Percentiles rank a stretch among this genome's conserved stretches.
Evolutionary conservation across 192 early-diverging fungal species (phyloP).

Genomic region (Obelidium mucronatum): DNA sequence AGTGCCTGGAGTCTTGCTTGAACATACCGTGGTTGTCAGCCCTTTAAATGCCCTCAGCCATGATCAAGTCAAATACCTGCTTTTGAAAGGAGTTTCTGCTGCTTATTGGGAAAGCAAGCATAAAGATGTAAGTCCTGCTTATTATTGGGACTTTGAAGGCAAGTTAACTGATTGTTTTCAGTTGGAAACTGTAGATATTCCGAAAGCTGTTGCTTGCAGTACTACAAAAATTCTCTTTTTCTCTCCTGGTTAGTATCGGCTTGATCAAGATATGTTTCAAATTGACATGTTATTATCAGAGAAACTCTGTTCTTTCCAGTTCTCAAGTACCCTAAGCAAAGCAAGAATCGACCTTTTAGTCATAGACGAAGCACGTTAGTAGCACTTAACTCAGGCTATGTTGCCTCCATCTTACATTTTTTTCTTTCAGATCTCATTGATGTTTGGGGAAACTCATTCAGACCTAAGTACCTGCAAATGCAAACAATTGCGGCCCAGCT

Average conservation of each 20-base stretch:
- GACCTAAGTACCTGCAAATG: constrained; percentile 63
- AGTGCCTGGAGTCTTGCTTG: background rate
- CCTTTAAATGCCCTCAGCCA: constrained; percentile 81
- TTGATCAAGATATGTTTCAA: no score
- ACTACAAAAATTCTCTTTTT: constrained; percentile 69
- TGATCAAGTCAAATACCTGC: constrained; percentile 64
- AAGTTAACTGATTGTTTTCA: background rate
- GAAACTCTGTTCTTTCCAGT: constrained; percentile 62
- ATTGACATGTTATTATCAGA: no score
- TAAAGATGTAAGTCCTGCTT: constrained; percentile 28
- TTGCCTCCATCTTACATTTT: no score
- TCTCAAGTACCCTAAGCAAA: constrained; percentile 56
- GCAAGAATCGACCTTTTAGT: constrained; percentile 60
- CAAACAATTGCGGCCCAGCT: constrained; percentile 55
- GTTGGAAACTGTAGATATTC: background rate
- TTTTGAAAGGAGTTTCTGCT: no score
- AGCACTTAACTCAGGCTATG: no score
- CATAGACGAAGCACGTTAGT: constrained; percentile 75
- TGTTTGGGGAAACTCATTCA: constrained; percentile 84
- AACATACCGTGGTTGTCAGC: constrained; percentile 64
- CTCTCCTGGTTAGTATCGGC: no score
- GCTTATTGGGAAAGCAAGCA: no score
- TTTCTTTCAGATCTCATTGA: constrained; percentile 56
- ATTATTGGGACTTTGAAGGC: constrained; percentile 43
- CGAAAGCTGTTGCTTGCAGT: constrained; percentile 40